Evolutionary conservation across 2,329 filamentous ascomycete species (phyloP), one percentile per base, ranked within the genome.

Genomic region (Aspergillus cejpii): DNA sequence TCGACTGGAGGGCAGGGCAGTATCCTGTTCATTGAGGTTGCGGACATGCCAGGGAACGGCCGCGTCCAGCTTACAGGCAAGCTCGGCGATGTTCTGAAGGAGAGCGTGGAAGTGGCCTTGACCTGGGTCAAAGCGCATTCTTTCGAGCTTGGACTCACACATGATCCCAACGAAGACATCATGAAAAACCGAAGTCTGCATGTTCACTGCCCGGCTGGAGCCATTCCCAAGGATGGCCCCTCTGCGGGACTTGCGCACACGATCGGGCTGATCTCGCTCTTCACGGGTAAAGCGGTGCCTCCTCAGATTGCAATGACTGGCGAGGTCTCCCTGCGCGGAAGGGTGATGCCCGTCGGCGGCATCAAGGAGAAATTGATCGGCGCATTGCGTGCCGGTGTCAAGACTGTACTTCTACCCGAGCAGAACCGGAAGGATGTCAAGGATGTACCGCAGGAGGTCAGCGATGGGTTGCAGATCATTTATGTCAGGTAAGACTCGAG

Each of bases 281-380:
- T 98, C 66, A 84, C 81, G 7, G 85, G 84, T 48, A 89, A 89
- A 60, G 74, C 85, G 20, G 90, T 98, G 3, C 87, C 91, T 31
- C 87, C 91, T 0, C 89, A 86, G 3, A 83, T 98, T 67, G 92
- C 92, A 34, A 98, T 98, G 92, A 98, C 92, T 0, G 81, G 81
- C 6, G 81, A 85, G 60, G 71, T 84, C 50, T 88, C 85, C 45
- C 79, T 98, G 20, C 80, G 92, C 33, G 92, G 92, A 17, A 82
- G 89, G 53, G 85, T 98, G 45, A 87, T 92, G 69, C 88, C 91
- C 20, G 92, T 98, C 27, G 92, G 92, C 42, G 92, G 92, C 14
- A 97, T 98, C 72, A 96, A 97, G 71, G 91, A 98, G 79, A 98
- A 98, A 69, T 76, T 97, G 42, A 97, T 98, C 62, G 92, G 92